Evolutionary conservation across 495 filamentous ascomycete genomes (phyloP).

Genomic region (Pyrenopolyporus hunteri): DNA sequence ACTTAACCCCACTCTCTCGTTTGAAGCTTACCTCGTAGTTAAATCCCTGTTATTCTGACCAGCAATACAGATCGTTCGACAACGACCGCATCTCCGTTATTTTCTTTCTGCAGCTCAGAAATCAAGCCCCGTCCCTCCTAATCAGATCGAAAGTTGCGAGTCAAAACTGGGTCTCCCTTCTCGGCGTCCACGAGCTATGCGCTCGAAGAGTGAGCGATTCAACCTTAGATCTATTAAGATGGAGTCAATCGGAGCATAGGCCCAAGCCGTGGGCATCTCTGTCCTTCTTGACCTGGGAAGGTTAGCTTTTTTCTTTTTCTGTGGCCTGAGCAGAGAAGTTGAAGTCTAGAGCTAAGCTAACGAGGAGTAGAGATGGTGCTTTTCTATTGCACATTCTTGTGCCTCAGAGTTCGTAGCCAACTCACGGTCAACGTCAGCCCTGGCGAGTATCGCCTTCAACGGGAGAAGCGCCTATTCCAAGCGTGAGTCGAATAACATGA

Average conservation of each 20-base stretch:
- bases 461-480: conserved; percentile 71
- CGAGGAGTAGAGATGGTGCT: conserved; percentile 65
- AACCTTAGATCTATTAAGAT: conserved; percentile 55
- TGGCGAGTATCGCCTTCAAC: conserved; percentile 64
- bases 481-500: conserved; percentile 57
- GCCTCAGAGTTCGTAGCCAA: conserved; percentile 72
- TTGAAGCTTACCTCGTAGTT: background rate
- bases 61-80: conserved; percentile 52
- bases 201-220: conserved; percentile 53
- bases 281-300: conserved; percentile 63
- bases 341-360: conserved; percentile 18
- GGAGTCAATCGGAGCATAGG: conserved; percentile 51
- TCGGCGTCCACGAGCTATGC: conserved; percentile 57
- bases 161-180: conserved; percentile 53
- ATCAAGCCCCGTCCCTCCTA: conserved; percentile 51
- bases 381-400: conserved; percentile 78
- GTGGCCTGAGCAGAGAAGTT: background rate
- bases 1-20: background rate
- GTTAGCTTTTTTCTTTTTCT: conserved; percentile 39
- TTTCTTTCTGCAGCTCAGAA: conserved; percentile 49
- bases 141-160: conserved; percentile 48
- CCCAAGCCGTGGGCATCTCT: conserved; percentile 58
- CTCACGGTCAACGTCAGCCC: conserved; percentile 57
- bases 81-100: conserved; percentile 58
- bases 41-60: conserved; percentile 7